These are phyloP conservation scores for Tolypocladium ophioglossoides DNA, from an alignment of 2,329 filamentous ascomycete genomes.

Conservation along the genomic window DNA sequence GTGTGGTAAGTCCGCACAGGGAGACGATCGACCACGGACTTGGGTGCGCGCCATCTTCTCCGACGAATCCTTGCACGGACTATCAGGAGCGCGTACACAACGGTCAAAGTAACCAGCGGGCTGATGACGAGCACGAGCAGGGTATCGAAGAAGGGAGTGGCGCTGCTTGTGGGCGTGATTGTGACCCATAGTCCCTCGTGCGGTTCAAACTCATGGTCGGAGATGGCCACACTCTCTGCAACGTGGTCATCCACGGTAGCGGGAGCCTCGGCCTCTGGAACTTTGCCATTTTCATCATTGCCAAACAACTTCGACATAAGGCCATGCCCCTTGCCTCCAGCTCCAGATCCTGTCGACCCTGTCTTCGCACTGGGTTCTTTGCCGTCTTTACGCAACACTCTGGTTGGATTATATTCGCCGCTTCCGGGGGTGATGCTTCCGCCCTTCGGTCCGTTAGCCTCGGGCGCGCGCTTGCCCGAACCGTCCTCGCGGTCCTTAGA, in stretches of 20 bases:
- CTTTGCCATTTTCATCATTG: constrained; percentile 23
- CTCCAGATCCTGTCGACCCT: constrained; percentile 13
- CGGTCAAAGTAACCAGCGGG: constrained; percentile 80
- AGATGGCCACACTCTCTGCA: constrained; percentile 2
- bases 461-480: constrained; percentile 1
- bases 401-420: constrained; percentile 48
- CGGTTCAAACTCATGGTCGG: constrained; percentile 10
- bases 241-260: constrained; percentile 11
- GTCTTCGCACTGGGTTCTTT: background rate
- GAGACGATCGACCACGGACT: constrained; percentile 88
- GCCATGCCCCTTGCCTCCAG: constrained; percentile 23
- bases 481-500: constrained; percentile 1
- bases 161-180: constrained; percentile 79
- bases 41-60: constrained; percentile 91
- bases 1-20: constrained; percentile 94
- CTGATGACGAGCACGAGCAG: constrained; percentile 94
- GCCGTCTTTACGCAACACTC: constrained; percentile 2
- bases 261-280: constrained; percentile 12
- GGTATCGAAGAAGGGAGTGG: constrained; percentile 91
- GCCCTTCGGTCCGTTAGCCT: constrained; percentile 37
- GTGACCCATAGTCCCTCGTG: constrained; percentile 90
- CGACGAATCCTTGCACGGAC: constrained; percentile 81
- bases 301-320: constrained; percentile 41
- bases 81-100: constrained; percentile 83
- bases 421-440: constrained; percentile 63